These are phyloP conservation scores for Lachnellula willkommii DNA, from an alignment of 2,329 filamentous ascomycete genomes.

Conservation along the genomic window DNA sequence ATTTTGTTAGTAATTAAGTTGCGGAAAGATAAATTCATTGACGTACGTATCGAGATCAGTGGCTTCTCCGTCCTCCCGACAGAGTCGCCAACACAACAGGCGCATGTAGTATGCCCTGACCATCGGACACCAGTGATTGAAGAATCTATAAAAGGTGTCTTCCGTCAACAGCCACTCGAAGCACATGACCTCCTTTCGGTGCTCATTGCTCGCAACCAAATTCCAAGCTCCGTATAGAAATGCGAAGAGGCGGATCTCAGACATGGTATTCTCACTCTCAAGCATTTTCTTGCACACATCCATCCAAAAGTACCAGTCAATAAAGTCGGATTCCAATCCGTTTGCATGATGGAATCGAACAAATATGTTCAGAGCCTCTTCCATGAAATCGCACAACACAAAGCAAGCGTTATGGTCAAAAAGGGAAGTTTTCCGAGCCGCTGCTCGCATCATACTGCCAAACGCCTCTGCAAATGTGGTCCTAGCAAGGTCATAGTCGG, in stretches of 20 bases:
- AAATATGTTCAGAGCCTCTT: slow-evolving; percentile 61
- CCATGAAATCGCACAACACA: slow-evolving; percentile 67
- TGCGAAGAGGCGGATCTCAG: slow-evolving; percentile 63
- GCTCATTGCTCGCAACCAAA: slow-evolving; percentile 48
- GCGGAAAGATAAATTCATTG: not conserved
- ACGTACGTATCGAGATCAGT: slow-evolving; percentile 52
- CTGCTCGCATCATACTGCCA: slow-evolving; percentile 54
- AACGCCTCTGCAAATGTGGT: slow-evolving; percentile 60
- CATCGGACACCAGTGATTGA: slow-evolving; percentile 75
- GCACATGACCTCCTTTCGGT: slow-evolving; percentile 55
- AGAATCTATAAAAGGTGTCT: slow-evolving; percentile 59
- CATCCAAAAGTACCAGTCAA: slow-evolving; percentile 66
- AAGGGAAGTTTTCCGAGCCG: slow-evolving; percentile 57
- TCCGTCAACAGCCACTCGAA: slow-evolving; percentile 57
- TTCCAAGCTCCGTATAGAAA: slow-evolving; percentile 65
- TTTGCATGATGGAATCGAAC: slow-evolving; percentile 51
- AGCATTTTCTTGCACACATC: slow-evolving; percentile 62
- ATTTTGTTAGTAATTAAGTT: slow-evolving; percentile 20
- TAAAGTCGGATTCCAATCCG: slow-evolving; percentile 34
- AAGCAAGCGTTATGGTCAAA: slow-evolving; percentile 69
- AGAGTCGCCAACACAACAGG: slow-evolving; percentile 64
- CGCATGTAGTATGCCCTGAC: slow-evolving; percentile 72
- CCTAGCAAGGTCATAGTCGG: slow-evolving; percentile 47
- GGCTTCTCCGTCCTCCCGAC: slow-evolving; percentile 52
- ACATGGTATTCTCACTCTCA: slow-evolving; percentile 65